Evolutionary conservation across 73 alveolate species (phyloP), one percentile per base, ranked within the genome.

Genomic region (Paramecium bursaria): DNA sequence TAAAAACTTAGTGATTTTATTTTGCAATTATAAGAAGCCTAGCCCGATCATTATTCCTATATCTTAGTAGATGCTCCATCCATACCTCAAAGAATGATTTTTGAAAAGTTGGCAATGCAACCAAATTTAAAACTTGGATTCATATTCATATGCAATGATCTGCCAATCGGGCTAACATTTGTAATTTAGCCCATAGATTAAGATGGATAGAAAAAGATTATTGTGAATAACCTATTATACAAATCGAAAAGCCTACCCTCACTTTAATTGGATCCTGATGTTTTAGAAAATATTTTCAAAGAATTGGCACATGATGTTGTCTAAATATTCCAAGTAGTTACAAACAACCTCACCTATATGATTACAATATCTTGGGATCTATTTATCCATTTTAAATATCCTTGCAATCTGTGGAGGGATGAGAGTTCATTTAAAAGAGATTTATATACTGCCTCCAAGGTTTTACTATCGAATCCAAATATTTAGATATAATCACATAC

Each of bases 31-130:
- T 39, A 42, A 14, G 3, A 44, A 15, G n/a, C 44, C 2, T 21
- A 39, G 14, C 44, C 27, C 6, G 19, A 44, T 19, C 27, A 44
- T 6, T 30, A 57, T 57, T 23, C 26, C 3, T 67, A 67, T 67
- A 67, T 67, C 13, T 39, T 67, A 19, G 44, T 67, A 25, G 82
- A 67, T 67, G 82, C 82, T 39, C 82, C 82, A n/a, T 17, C 33
- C 33, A 39, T 31, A 4, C 82, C 82, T 19, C 44, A 67, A 67
- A 42, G 33, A 15, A 35, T 39, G 26, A 67, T 67, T 42, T 67
- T 23, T 39, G 35, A 31, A 67, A 67, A 42, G 19, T 67, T 39
- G 22, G 33, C 55, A 23, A 42, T 23, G 46, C 44, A 15, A 17
- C 60, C 19, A 35, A 67, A 67, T 39, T 67, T 5, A 31, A 42